These are phyloP conservation scores for Gnetum montanum DNA, from an alignment of 75 land plant species.

Conservation along the genomic window DNA sequence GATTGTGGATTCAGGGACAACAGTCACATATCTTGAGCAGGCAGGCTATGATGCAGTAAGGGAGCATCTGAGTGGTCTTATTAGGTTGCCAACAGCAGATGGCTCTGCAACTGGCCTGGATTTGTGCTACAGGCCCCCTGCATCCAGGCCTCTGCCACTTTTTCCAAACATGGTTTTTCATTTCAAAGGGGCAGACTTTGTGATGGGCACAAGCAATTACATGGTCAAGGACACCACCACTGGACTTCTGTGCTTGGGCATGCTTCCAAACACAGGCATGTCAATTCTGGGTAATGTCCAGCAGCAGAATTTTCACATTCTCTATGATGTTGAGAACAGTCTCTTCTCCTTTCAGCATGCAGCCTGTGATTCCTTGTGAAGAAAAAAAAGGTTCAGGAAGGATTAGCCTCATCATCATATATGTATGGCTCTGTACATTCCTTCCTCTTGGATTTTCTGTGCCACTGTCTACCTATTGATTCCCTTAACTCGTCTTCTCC, in stretches of 20 bases:
- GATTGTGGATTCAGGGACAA: constrained; percentile 74
- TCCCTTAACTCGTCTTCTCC: too few species aligned
- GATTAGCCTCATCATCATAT: too few species aligned
- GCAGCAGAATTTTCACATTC: constrained; percentile 53
- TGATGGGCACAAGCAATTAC: constrained; percentile 33
- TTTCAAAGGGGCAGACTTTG: constrained; percentile 33
- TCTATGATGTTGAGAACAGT: constrained; percentile 27
- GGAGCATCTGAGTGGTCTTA: constrained; percentile 13
- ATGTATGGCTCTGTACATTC: too few species aligned
- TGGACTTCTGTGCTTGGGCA: constrained; percentile 33
- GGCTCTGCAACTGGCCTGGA: constrained; percentile 26
- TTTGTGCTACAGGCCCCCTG: constrained; percentile 30
- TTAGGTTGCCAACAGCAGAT: constrained; percentile 15
- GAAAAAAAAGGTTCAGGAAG: too few species aligned
- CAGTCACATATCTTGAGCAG: constrained; percentile 32
- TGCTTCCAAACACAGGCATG: constrained; percentile 8
- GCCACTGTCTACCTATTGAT: too few species aligned
- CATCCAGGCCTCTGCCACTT: neutral
- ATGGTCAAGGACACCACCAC: constrained; percentile 13
- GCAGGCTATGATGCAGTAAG: constrained; percentile 16
- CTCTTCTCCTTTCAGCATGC: constrained; percentile 14
- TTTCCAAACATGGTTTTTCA: constrained; percentile 24
- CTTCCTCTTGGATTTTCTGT: too few species aligned
- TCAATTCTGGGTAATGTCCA: constrained; percentile 55
- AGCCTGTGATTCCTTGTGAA: neutral